Evolutionary conservation across 2,329 filamentous ascomycete genomes (phyloP).

Genomic region (Geosmithia putterillii): DNA sequence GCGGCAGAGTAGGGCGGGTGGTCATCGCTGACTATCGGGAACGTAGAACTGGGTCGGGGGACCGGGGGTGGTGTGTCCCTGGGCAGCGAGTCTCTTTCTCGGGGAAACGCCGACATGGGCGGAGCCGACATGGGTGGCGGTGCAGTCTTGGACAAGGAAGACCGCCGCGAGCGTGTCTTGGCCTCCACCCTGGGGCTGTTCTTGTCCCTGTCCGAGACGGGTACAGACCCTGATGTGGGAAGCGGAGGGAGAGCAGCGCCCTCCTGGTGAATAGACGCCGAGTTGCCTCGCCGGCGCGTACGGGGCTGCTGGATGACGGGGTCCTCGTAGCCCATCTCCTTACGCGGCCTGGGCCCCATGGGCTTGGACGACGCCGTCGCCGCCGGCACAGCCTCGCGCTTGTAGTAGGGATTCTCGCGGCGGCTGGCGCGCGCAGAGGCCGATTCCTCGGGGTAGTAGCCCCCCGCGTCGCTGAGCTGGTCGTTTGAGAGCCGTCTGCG

Average conservation of each 20-base stretch:
- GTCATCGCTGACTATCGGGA: conserved; percentile 13
- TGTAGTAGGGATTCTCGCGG: conserved; percentile 9
- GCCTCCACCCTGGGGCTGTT: conserved; percentile 5
- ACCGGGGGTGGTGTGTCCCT: conserved; percentile 1
- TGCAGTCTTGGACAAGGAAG: conserved; percentile 8
- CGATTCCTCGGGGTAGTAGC: conserved; percentile 4
- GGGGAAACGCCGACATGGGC: conserved; percentile 11
- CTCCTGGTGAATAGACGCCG: conserved; percentile 22
- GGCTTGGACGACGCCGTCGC: conserved; percentile 9
- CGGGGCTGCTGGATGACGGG: conserved; percentile 22
- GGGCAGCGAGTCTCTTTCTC: neutral
- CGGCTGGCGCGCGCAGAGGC: conserved; percentile 11
- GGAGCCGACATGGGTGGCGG: conserved; percentile 9
- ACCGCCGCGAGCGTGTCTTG: conserved; percentile 13
- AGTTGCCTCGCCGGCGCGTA: conserved; percentile 18
- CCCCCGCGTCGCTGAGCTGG: conserved; percentile 10
- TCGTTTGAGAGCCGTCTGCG: conserved; percentile 19
- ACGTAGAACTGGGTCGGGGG: conserved; percentile 16
- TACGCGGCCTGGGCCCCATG: conserved; percentile 11
- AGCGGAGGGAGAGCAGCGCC: conserved; percentile 1
- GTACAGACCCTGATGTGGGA: conserved; percentile 2
- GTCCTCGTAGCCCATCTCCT: conserved; percentile 24
- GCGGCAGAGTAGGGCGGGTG: conserved; percentile 25
- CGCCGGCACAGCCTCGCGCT: conserved; percentile 1
- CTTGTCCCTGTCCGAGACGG: conserved; percentile 9